Base-by-base conservation (phyloP, 345 rosid genomes). In the Erucastrum elatum region DNA sequence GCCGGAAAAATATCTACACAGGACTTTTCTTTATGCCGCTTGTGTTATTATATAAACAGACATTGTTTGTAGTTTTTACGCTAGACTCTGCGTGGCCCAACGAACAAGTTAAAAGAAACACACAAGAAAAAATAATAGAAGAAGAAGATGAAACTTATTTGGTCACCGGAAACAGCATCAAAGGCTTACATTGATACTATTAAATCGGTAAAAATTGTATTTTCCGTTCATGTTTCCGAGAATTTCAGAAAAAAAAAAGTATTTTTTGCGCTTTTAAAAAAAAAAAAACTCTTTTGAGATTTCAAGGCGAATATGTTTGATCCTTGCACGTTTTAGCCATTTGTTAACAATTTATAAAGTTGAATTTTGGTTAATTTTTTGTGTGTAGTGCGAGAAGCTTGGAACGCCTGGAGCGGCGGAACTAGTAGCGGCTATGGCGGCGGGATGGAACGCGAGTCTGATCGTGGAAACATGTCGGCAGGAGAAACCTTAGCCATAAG, bases 371-470 rank as follows among this genome's bases (percentile, higher is more conserved):
- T 31, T 75, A 63, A 29, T 17, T 8, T 1, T n/a, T 26, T 21
- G 21, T 12, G 58, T 81, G 72, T 60, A 92, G 97, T 88, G 97
- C 7, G 82, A 88, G 68, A 66, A 68, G 62, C 81, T 30, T 63
- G 87, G 67, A 66, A 91, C 91, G 79, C 92, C 96, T 3, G 89
- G 97, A 12, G 87, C 89, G 25, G 89, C 99, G 0, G 99, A 92
- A 90, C 91, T 94, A 26, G 75, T 92, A 7, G 85, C 97, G 2
- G 99, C 99, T 39, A 92, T 89, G 98, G 96, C 96, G 0, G 99
- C 99, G 0, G 98, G 99, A 34, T 93, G 99, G 99, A 87, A 89
- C 76, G 93, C 97, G 16, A 83, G 67, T 53, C 76, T 90, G 31
- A 86, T 91, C 2, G 90, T 93, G 44, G 99, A 93, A 77, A 90